phyloP scores from a whole-genome alignment of 139 green algal genomes.

The Gonium pectorale region DNA sequence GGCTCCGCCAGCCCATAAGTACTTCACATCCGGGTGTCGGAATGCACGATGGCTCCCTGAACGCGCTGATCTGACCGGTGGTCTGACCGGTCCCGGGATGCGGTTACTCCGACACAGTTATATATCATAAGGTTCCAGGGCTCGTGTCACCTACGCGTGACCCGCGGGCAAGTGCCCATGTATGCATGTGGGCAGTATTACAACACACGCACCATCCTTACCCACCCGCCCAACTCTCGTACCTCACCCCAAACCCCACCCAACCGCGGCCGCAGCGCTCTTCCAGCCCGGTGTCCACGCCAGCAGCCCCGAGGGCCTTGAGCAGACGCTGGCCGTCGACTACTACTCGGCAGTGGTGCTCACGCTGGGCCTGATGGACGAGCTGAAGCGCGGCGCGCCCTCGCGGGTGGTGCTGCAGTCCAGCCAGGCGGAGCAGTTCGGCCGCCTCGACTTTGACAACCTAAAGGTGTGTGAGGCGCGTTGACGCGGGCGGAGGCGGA shows the following conservation, averaged over 20 bases:
- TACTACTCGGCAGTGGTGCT: slow-evolving; percentile 40
- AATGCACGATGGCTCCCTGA: no score
- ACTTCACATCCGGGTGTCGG: no score
- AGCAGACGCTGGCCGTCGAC: slow-evolving; percentile 48
- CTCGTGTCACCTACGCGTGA: no score
- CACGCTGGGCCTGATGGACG: slow-evolving; percentile 25
- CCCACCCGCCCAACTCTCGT: neutral
- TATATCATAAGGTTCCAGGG: no score
- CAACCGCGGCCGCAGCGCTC: neutral
- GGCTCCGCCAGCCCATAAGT: no score
- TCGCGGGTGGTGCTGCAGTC: slow-evolving; percentile 41
- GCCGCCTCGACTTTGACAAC: slow-evolving; percentile 45
- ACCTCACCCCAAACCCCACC: no score
- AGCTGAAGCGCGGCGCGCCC: neutral
- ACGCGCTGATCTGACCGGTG: no score
- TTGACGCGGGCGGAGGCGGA: neutral
- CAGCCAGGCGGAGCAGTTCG: slow-evolving; percentile 47
- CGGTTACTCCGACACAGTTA: no score
- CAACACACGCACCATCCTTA: neutral
- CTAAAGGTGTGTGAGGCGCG: slow-evolving; percentile 32
- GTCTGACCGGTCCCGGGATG: no score
- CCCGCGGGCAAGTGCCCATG: no score
- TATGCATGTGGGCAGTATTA: no score
- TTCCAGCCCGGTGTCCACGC: slow-evolving; percentile 25
- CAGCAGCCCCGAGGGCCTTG: slow-evolving; percentile 34